Percentiles rank a stretch among this genome's conserved stretches.
Evolutionary conservation across 2,329 filamentous ascomycete genomes (phyloP).

Genomic region (Exophiala xenobiotica): DNA sequence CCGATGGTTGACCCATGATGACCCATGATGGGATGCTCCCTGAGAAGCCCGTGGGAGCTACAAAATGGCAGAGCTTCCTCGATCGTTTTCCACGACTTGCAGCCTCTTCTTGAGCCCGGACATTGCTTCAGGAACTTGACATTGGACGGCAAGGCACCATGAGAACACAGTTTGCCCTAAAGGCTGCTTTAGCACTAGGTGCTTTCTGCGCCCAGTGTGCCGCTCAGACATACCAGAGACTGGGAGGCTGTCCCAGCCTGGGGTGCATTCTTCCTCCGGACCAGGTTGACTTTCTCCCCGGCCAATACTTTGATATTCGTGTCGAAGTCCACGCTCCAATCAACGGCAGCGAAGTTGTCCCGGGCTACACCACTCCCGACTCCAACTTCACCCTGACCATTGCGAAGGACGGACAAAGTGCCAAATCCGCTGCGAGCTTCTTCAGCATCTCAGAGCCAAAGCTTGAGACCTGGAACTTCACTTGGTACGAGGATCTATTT

Average conservation of each 20-base stretch:
- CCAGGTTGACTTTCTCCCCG: slow-evolving; percentile 75
- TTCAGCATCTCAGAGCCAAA: slow-evolving; percentile 69
- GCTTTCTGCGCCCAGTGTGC: slow-evolving; percentile 25
- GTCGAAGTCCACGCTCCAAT: slow-evolving; percentile 78
- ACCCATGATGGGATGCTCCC: background rate
- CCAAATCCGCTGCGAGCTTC: slow-evolving; percentile 61
- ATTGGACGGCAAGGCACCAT: background rate
- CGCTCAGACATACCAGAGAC: slow-evolving; percentile 57
- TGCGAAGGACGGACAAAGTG: slow-evolving; percentile 51
- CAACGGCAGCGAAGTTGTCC: slow-evolving; percentile 78
- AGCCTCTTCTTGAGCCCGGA: background rate
- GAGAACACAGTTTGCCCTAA: slow-evolving; percentile 15
- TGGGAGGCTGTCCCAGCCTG: slow-evolving; percentile 56
- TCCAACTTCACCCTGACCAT: slow-evolving; percentile 74
- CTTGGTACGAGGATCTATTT: slow-evolving; percentile 82
- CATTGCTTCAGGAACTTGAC: background rate
- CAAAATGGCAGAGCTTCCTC: slow-evolving; percentile 5
- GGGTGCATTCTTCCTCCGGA: slow-evolving; percentile 60
- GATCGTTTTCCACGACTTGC: background rate
- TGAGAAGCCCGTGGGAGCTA: slow-evolving; percentile 13
- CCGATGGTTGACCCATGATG: background rate
- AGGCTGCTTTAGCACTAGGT: slow-evolving; percentile 17
- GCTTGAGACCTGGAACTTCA: slow-evolving; percentile 78
- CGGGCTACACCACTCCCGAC: slow-evolving; percentile 67
- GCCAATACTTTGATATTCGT: slow-evolving; percentile 80